Base-by-base conservation (phyloP, 805 yeast species). In the Ogataea neopini region DNA sequence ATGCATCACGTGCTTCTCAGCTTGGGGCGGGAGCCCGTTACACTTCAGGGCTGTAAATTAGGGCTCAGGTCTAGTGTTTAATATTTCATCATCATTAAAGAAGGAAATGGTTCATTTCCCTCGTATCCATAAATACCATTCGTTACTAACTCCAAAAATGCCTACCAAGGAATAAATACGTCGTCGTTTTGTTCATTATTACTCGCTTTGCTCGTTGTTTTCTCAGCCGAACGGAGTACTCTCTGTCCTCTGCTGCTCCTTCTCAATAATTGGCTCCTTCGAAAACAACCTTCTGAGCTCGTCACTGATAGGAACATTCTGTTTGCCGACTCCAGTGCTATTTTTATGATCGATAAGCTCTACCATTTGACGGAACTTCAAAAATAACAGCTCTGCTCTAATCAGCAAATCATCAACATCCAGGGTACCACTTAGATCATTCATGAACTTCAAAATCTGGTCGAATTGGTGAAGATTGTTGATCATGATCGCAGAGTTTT, bases 371-470 rank as follows among this genome's bases (percentile, higher is more conserved):
- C 81, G 78, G 65, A 90, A 94, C 54, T 86, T 80, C 54, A 88
- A 73, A 61, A 90, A 94, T 30, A 92, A 70, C 25, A 88, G 72
- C 62, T 94, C 98, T 4, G 95, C 84, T 35, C 97, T 74, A n/a
- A 87, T 81, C 44, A 92, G 73, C 37, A 90, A 70, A 54, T 88
- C 95, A 40, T 86, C 80, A 57, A 90, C 70, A 48, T 88, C 83
- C 71, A 89, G 72, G 2, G 83, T 77, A 73, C 85, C 85, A 42
- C 88, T 82, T 49, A 94, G 74, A 59, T 92, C 97, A 68, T 94
- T 94, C 80, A 92, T 86, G 63, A 86, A 94, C 69, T 87, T 89
- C 60, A 94, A 76, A 20, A 94, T 91, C 63, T 92, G 96, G 62
- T 94, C 98, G 68, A 94, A 92, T 51, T 83, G 81, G 26, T 72